Percentiles rank a stretch among this genome's conserved stretches.
These are phyloP conservation scores for Blastomyces gilchristii DNA, from an alignment of 2,329 filamentous ascomycete genomes.

Conservation along the genomic window DNA sequence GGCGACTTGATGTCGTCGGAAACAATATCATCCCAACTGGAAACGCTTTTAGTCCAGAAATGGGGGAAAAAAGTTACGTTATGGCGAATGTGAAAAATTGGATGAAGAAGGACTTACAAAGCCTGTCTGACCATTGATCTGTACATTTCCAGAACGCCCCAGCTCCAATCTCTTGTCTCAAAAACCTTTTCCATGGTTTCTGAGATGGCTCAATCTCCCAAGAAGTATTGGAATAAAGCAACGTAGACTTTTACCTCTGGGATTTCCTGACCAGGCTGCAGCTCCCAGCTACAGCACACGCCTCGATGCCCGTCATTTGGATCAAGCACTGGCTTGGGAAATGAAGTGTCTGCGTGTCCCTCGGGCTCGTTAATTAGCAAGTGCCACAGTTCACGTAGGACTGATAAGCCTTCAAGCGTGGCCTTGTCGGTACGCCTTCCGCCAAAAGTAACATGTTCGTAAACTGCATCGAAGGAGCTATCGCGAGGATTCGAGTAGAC, in stretches of 20 bases:
- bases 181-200: background rate
- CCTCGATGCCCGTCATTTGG: background rate
- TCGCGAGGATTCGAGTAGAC: background rate
- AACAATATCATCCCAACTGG: background rate
- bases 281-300: slow-evolving; percentile 1
- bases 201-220: background rate
- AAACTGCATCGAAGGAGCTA: background rate
- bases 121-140: background rate
- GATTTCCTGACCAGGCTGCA: background rate
- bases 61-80: background rate
- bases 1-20: background rate
- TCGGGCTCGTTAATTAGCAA: background rate
- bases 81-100: background rate
- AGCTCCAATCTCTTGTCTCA: background rate
- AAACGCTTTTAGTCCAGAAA: background rate
- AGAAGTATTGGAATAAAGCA: background rate
- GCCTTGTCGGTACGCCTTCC: background rate
- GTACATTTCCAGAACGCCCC: background rate
- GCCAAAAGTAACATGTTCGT: slow-evolving; percentile 4
- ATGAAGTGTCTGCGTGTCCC: background rate
- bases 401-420: background rate
- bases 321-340: background rate
- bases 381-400: slow-evolving; percentile 1
- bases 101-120: background rate
- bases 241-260: slow-evolving; percentile 2